phyloP scores from a whole-genome alignment of 2,329 filamentous ascomycete species.

The Xylaria sp. region DNA sequence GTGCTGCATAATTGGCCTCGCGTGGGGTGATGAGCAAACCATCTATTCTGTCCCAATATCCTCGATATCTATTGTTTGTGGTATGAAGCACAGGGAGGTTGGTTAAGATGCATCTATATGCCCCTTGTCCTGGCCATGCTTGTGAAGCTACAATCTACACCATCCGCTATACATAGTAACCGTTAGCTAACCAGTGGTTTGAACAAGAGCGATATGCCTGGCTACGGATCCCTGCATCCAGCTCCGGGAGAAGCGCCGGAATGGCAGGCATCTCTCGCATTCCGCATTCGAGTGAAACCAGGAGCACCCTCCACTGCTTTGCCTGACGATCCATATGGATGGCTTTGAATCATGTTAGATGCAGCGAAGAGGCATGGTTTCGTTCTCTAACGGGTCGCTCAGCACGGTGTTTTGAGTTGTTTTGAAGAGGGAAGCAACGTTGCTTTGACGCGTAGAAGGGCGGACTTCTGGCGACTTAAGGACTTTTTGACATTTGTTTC shows the following conservation, averaged over 20 bases:
- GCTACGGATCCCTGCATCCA: slow-evolving; percentile 25
- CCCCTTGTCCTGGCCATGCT: not conserved
- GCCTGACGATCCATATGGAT: slow-evolving; percentile 4
- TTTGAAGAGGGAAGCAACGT: slow-evolving; percentile 5
- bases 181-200: not conserved
- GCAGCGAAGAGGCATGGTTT: slow-evolving; percentile 21
- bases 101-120: not conserved
- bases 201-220: not conserved
- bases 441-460: not conserved
- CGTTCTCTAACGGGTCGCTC: not conserved
- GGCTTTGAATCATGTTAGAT: slow-evolving; percentile 3
- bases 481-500: not conserved
- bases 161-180: not conserved
- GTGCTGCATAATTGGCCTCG: not conserved
- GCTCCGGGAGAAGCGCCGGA: slow-evolving; percentile 19
- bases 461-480: not conserved
- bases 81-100: not conserved
- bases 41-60: not conserved
- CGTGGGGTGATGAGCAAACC: not conserved
- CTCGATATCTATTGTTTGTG: not conserved
- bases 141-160: not conserved
- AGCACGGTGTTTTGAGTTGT: not conserved
- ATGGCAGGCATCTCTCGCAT: slow-evolving; percentile 25
- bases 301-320: slow-evolving; percentile 17
- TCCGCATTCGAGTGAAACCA: slow-evolving; percentile 29